Base-by-base conservation (phyloP, 2,329 filamentous ascomycete species). In the Epicoccum nigrum region DNA sequence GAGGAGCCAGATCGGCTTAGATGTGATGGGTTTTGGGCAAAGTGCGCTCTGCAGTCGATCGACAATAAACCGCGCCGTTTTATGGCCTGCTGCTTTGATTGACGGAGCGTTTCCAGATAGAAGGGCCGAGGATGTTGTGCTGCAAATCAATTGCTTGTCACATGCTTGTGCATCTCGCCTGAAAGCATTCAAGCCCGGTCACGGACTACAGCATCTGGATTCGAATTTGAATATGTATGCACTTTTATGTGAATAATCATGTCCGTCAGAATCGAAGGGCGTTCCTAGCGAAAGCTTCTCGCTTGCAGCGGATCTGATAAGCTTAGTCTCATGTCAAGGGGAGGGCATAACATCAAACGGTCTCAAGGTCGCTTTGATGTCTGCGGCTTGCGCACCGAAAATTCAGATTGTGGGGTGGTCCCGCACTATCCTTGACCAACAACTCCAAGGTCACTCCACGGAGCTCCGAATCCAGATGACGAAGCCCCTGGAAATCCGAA, bases 251-350 rank as follows among this genome's bases (percentile, higher is more conserved):
- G n/a, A n/a, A n/a, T n/a, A n/a, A n/a, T n/a, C n/a, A n/a, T n/a
- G n/a, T n/a, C n/a, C n/a, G n/a, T n/a, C n/a, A n/a, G n/a, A n/a
- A n/a, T n/a, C n/a, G n/a, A n/a, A n/a, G n/a, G n/a, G n/a, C n/a
- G n/a, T n/a, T n/a, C n/a, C n/a, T n/a, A n/a, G n/a, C n/a, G 46
- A 33, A 45, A 23, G 37, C 44, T 23, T 47, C 28, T 63, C 61
- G 58, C 60, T 65, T 59, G 47, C 31, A 41, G 55, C 62, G 59
- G 59, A 64, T 64, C 60, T 56, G 60, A 65, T 65, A 62, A 60
- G 45, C 44, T 52, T 43, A 49, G 47, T 38, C 21, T 48, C 37
- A 51, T 45, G 53, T 47, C 42, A 60, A 44, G 51, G 54, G 39
- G 35, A 51, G 46, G 23, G 39, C 51, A 52, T 43, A 51, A 50